A percentile compares a stretch with the other conserved stretches of the same genome.
These are phyloP conservation scores for Diplogelasinospora grovesii DNA, from an alignment of 495 filamentous ascomycete species.

Conservation along the genomic window DNA sequence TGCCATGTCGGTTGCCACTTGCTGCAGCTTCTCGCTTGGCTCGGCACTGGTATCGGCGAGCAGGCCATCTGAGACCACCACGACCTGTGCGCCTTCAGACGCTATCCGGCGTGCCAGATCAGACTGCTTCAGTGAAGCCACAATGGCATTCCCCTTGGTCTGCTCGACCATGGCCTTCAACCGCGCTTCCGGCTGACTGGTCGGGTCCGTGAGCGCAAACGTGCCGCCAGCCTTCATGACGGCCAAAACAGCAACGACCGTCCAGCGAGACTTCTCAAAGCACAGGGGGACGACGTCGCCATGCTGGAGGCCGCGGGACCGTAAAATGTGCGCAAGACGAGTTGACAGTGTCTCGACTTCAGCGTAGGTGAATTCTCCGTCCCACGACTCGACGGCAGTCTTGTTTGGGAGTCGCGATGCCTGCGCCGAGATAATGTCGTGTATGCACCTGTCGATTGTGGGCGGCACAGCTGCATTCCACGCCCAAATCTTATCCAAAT, in stretches of 20 bases:
- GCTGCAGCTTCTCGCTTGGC: constrained; percentile 7
- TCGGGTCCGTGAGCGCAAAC: constrained; percentile 35
- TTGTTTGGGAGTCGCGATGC: constrained; percentile 19
- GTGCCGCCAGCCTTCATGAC: constrained; percentile 47
- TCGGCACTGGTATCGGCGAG: not conserved
- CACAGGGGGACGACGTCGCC: constrained; percentile 45
- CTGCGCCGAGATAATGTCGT: constrained; percentile 32
- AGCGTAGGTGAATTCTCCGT: constrained; percentile 51
- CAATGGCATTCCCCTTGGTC: constrained; percentile 38
- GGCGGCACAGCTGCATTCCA: constrained; percentile 37
- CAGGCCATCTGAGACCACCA: constrained; percentile 9
- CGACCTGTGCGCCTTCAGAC: constrained; percentile 18
- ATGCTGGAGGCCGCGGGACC: constrained; percentile 35
- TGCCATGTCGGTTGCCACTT: constrained; percentile 19
- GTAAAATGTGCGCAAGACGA: constrained; percentile 40
- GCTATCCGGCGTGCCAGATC: constrained; percentile 24
- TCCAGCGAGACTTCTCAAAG: constrained; percentile 51
- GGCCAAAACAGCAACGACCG: constrained; percentile 45
- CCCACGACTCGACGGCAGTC: constrained; percentile 45
- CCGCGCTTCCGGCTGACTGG: constrained; percentile 39
- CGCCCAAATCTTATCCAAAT: constrained; percentile 31
- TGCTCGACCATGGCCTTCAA: constrained; percentile 48
- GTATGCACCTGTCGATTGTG: constrained; percentile 30
- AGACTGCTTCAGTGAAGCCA: constrained; percentile 45
- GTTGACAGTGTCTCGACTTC: constrained; percentile 45